Base-by-base conservation (phyloP, 805 yeast genomes). In the Debaryomyces prosopidis region DNA sequence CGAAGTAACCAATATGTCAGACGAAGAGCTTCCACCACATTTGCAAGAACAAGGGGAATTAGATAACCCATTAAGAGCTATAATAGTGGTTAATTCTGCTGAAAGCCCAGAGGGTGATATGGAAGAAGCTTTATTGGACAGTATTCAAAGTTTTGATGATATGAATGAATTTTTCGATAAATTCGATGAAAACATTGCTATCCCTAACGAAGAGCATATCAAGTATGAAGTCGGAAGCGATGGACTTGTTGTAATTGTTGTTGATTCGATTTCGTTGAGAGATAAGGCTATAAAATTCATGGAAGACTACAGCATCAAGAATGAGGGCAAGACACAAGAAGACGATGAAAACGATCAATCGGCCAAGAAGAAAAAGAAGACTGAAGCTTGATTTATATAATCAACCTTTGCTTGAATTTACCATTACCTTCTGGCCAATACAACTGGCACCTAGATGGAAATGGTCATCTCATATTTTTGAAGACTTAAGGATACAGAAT, bases 141-240 rank as follows among this genome's bases (percentile, higher is more conserved):
- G 66, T 16, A 67, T 80, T 34, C 74, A 71, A 50, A 72, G 75
- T 15, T 68, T 76, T 52, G 74, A 69, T 12, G 75, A 70, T 36
- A 73, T 79, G 55, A 79, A 80, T 54, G 61, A 55, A 27, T 79
- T 80, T 49, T 80, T 80, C 50, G 82, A 80, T 51, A 55, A 58
- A 32, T 80, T 80, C 52, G 85, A 80, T 55, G 75, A 66, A 33
- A 58, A 60, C 18, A 67, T 80, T 12, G 81, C 84, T 7, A 66
- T 73, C 35, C 84, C 84, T 3, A 80, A 80, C 50, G 80, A 79
- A 48, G 77, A 73, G 4, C 70, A 73, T 47, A 71, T 80, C 51
- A 79, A 79, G 55, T 80, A 80, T 52, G 84, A 80, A 49, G 83
- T 79, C 2, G 84, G 84, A 3, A 76, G 81, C 41, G 85, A 80